Evolutionary conservation across 139 green algal genomes (phyloP).

Genomic region (Chlamydomonas sphaeroides): DNA sequence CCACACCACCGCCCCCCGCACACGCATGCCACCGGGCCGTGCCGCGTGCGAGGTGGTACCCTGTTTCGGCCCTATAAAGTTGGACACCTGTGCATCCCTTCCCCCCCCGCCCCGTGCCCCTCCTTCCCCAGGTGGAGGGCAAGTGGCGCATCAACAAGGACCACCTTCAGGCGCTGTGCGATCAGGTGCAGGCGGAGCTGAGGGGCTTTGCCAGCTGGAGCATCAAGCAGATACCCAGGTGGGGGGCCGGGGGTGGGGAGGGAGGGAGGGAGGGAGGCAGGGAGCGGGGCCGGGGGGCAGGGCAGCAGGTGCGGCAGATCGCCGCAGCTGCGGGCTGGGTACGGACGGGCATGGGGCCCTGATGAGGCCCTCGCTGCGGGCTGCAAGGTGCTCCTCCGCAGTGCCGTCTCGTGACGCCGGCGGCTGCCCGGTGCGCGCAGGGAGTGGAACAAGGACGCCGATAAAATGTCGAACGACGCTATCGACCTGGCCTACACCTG

Average conservation of each 20-base stretch:
- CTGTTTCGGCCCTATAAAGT: too few species aligned
- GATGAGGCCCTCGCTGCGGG: too few species aligned
- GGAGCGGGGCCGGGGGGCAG: neutral
- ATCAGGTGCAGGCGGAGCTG: neutral
- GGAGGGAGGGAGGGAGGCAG: neutral
- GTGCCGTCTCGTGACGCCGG: too few species aligned
- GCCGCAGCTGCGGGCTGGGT: too few species aligned
- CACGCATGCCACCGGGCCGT: too few species aligned
- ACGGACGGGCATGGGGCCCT: too few species aligned
- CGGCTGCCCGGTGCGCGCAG: neutral
- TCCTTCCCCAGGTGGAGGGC: slow-evolving; percentile 1
- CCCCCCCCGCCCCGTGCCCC: too few species aligned
- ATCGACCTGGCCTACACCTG: slow-evolving; percentile 19
- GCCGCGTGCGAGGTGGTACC: too few species aligned
- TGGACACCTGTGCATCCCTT: too few species aligned
- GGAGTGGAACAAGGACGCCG: slow-evolving; percentile 16
- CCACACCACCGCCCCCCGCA: too few species aligned
- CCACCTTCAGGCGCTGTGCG: slow-evolving; percentile 9
- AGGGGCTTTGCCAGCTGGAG: neutral
- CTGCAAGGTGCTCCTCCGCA: too few species aligned
- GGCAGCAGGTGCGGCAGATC: too few species aligned
- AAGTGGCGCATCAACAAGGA: slow-evolving; percentile 9
- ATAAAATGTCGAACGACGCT: slow-evolving; percentile 35
- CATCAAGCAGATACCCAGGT: slow-evolving; percentile 2
- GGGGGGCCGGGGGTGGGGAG: neutral